Percentiles rank a stretch among this genome's conserved stretches.
Evolutionary conservation across 352 stramenopile genomes (phyloP).

Genomic region (Aphanomyces astaci): DNA sequence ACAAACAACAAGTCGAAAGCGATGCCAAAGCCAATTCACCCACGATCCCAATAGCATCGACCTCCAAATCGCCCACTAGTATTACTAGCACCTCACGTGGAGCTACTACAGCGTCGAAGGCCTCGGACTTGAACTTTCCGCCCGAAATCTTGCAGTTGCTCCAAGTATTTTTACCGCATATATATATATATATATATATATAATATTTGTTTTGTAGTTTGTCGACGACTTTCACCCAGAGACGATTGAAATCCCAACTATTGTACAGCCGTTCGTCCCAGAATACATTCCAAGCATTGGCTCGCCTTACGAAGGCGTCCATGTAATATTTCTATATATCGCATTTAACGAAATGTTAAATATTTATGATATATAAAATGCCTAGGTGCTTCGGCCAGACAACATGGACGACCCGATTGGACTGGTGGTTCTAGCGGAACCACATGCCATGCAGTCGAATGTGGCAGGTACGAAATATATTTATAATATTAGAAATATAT

Average conservation of each 20-base stretch:
- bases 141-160: constrained; percentile 53
- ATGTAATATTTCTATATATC: constrained; percentile 28
- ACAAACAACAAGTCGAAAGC: too few species aligned
- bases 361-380: too few species aligned
- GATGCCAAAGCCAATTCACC: too few species aligned
- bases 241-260: constrained; percentile 83
- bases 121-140: constrained; percentile 30
- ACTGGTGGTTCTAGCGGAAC: constrained; percentile 82
- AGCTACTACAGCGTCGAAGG: not conserved
- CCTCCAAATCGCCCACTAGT: too few species aligned
- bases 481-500: too few species aligned
- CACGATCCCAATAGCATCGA: too few species aligned
- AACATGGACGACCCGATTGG: constrained; percentile 66
- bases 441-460: constrained; percentile 77
- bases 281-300: constrained; percentile 83
- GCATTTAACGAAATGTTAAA: not conserved
- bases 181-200: too few species aligned
- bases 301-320: constrained; percentile 59
- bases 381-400: constrained; percentile 86
- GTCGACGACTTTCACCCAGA: constrained; percentile 83
- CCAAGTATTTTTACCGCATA: too few species aligned
- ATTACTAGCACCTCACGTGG: too few species aligned
- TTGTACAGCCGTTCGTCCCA: constrained; percentile 89
- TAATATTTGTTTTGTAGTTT: constrained; percentile 39
- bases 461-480: constrained; percentile 33